Evolutionary conservation across 75 land plant species (phyloP).

Genomic region (Sequoia sempervirens): DNA sequence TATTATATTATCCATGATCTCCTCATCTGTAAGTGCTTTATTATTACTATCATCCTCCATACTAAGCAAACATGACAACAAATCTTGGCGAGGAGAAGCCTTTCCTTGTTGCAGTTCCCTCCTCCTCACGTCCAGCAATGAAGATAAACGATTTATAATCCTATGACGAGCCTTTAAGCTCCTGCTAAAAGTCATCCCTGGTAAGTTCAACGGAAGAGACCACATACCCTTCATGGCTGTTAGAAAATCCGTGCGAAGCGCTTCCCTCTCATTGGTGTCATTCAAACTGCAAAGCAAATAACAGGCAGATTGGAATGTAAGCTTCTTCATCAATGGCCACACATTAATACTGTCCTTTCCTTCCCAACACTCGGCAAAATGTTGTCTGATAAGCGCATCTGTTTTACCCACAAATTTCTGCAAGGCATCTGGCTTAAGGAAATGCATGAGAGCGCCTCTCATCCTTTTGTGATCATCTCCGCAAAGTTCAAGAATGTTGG

Average conservation of each 20-base stretch:
- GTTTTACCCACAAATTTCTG: constrained; percentile 4
- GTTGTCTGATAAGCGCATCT: not conserved
- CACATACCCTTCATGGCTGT: constrained; percentile 10
- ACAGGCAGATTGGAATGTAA: not conserved
- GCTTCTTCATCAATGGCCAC: not conserved
- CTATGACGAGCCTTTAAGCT: constrained; percentile 16
- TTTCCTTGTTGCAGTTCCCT: not conserved
- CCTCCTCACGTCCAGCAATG: constrained; percentile 11
- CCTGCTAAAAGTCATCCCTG: constrained; percentile 13
- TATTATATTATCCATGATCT: not conserved
- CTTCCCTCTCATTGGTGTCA: not conserved
- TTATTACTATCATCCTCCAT: not conserved
- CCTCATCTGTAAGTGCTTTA: not conserved
- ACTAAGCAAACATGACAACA: not conserved
- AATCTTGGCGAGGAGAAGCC: not conserved
- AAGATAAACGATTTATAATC: not conserved
- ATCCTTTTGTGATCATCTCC: constrained; percentile 4
- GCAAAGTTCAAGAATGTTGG: not conserved
- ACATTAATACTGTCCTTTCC: not conserved
- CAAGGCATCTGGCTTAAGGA: constrained; percentile 20
- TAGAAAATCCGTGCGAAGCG: not conserved
- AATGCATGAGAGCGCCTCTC: constrained; percentile 11
- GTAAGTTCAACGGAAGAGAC: constrained; percentile 24
- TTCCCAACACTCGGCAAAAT: not conserved
- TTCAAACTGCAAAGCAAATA: not conserved